A percentile compares a stretch with the other conserved stretches of the same genome.
phyloP scores from a whole-genome alignment of 2,329 filamentous ascomycete genomes.

The Phyllosticta citriasiana region DNA sequence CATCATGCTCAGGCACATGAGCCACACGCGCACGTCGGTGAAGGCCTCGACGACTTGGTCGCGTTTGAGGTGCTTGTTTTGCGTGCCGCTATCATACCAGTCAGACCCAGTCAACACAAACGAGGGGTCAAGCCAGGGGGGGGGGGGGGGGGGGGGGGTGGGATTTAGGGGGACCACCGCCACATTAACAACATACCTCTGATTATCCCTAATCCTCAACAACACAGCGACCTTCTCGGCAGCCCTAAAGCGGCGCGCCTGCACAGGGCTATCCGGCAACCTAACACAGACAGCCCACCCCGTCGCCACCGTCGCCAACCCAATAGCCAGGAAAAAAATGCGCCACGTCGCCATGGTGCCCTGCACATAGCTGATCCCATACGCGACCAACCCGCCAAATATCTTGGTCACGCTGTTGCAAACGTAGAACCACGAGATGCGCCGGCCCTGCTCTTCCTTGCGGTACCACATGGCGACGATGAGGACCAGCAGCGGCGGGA shows the following conservation, averaged over 20 bases:
- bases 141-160: too few species aligned
- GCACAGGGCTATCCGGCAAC: constrained; percentile 28
- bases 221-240: constrained; percentile 21
- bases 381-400: constrained; percentile 14
- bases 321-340: constrained; percentile 31
- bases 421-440: constrained; percentile 18
- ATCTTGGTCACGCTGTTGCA: constrained; percentile 16
- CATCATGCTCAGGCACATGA: constrained; percentile 27
- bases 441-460: constrained; percentile 42
- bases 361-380: constrained; percentile 17
- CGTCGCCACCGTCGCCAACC: constrained; percentile 25
- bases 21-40: constrained; percentile 17
- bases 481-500: constrained; percentile 41
- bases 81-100: constrained; percentile 4
- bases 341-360: constrained; percentile 10
- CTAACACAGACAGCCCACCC: constrained; percentile 20
- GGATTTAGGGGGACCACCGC: too few species aligned
- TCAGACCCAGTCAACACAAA: too few species aligned
- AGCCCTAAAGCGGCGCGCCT: constrained; percentile 23
- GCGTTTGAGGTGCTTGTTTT: constrained; percentile 10
- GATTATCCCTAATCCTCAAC: constrained; percentile 11
- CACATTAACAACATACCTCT: constrained; percentile 3
- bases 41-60: constrained; percentile 10
- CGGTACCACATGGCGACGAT: constrained; percentile 56
- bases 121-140: too few species aligned